Conservation (phyloP, 2,329 filamentous ascomycete genomes). For the Colletotrichum sublineola region DNA sequence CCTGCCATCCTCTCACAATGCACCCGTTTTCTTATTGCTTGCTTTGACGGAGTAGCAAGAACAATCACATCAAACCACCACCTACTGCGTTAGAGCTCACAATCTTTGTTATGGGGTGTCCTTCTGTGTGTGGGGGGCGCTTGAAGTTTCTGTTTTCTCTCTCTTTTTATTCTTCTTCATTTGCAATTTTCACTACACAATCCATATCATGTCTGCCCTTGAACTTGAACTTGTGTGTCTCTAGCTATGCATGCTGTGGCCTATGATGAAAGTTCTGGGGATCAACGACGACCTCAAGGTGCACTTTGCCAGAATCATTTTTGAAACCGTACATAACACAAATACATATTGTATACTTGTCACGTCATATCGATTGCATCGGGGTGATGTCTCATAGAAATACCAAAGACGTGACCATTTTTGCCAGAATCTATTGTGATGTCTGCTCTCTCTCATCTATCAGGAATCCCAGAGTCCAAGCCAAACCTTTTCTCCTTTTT, state of each 20-base stretch:
- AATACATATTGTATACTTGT: background rate
- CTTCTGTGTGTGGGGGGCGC: background rate
- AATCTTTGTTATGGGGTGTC: background rate
- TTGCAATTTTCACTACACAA: background rate
- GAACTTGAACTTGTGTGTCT: background rate
- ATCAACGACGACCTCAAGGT: background rate
- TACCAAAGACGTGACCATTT: background rate
- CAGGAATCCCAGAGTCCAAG: constrained; percentile 38
- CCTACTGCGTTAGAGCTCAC: background rate
- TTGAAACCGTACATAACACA: background rate
- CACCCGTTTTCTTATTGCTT: background rate
- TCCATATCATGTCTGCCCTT: too few species aligned
- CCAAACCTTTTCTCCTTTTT: constrained; percentile 11
- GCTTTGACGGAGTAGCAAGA: background rate
- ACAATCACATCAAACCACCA: background rate
- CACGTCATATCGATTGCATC: background rate
- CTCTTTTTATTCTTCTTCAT: background rate
- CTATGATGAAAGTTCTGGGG: too few species aligned
- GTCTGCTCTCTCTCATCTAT: constrained; percentile 28
- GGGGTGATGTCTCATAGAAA: background rate
- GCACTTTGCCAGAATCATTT: background rate
- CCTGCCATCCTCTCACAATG: background rate
- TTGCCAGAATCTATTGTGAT: constrained; percentile 29
- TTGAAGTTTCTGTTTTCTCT: too few species aligned
- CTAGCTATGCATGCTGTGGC: background rate